Evolutionary conservation across 129 eudicot species (phyloP), one percentile per base, ranked within the genome.

Genomic region (Helichrysum umbraculigerum): DNA sequence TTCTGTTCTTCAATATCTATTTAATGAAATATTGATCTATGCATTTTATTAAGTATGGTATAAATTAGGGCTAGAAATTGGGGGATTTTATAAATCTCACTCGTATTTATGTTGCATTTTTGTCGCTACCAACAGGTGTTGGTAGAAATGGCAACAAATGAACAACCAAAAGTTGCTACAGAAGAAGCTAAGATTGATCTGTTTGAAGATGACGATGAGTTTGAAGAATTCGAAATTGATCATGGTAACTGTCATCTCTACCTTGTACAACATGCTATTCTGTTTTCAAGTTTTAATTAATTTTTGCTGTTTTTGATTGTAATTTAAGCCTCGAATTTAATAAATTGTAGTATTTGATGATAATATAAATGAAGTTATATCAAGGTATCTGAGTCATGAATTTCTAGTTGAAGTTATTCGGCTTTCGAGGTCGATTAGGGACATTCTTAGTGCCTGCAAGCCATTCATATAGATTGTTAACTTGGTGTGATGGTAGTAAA

Each of bases 171-270:
- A 76, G 78, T 79, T 35, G 87, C 85, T 9, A 59, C 86, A 22
- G 96, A 89, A 81, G 97, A 89, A 66, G 87, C 86, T 35, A 89
- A 92, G 79, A 89, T 89, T 76, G 97, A 92, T 86, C 79, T 89
- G 56, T 92, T 92, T 72, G 97, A 92, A 81, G 96, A 89, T 75
- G 97, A 92, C 54, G 96, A 92, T 42, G 96, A 92, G 71, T 89
- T 92, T 41, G 96, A 92, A 76, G 96, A 89, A 85, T 89, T 89
- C 42, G 96, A 78, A 78, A 84, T 92, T 17, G 92, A 83, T 82
- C 92, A 85, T 71, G 96, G 97, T 91, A 58, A 77, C 52, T 44
- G 11, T 14, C 52, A 44, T 44, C 52, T 44, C 5, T 44, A 12
- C 52, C 52, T 44, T 44, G 52, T 44, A 3, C 52, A 44, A 44